phyloP scores from a whole-genome alignment of 2,329 filamentous ascomycete species.

The Nigrospora sphaerica region DNA sequence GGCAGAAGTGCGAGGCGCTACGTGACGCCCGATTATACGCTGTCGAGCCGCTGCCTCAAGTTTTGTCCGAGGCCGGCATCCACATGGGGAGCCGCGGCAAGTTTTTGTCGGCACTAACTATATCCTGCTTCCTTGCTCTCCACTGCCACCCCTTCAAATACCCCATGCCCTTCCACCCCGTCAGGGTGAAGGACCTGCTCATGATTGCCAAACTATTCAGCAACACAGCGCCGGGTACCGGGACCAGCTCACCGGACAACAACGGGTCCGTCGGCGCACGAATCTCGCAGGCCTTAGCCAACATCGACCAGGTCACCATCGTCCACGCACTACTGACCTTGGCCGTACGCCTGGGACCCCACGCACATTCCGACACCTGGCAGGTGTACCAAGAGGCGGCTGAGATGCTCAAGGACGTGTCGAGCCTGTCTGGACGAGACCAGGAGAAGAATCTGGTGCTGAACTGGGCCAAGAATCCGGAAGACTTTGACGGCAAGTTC shows the following conservation, averaged over 20 bases:
- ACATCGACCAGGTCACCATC: slow-evolving; percentile 45
- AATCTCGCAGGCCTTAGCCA: slow-evolving; percentile 23
- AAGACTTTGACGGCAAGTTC: slow-evolving; percentile 26
- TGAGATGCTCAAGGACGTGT: slow-evolving; percentile 42
- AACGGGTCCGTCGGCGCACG: slow-evolving; percentile 1
- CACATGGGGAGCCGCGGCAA: slow-evolving; percentile 35
- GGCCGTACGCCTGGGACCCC: slow-evolving; percentile 32
- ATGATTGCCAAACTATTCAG: slow-evolving; percentile 45
- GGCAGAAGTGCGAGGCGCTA: slow-evolving; percentile 30
- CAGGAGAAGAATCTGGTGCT: slow-evolving; percentile 35
- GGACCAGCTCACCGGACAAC: slow-evolving; percentile 12
- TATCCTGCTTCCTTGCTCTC: slow-evolving; percentile 39
- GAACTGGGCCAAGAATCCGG: slow-evolving; percentile 34
- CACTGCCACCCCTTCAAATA: slow-evolving; percentile 42
- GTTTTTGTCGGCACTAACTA: slow-evolving; percentile 34
- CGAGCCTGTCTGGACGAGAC: slow-evolving; percentile 36
- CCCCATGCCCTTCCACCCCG: slow-evolving; percentile 41
- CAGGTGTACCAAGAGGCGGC: slow-evolving; percentile 34
- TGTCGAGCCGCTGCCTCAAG: slow-evolving; percentile 37
- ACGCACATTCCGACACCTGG: slow-evolving; percentile 38
- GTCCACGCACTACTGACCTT: slow-evolving; percentile 46
- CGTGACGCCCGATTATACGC: slow-evolving; percentile 34
- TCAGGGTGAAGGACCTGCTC: slow-evolving; percentile 43
- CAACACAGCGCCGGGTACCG: slow-evolving; percentile 33
- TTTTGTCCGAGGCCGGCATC: slow-evolving; percentile 36